Conservation (phyloP, 202 grass and related monocot species). For the Schoenoplectus tabernaemontani region DNA sequence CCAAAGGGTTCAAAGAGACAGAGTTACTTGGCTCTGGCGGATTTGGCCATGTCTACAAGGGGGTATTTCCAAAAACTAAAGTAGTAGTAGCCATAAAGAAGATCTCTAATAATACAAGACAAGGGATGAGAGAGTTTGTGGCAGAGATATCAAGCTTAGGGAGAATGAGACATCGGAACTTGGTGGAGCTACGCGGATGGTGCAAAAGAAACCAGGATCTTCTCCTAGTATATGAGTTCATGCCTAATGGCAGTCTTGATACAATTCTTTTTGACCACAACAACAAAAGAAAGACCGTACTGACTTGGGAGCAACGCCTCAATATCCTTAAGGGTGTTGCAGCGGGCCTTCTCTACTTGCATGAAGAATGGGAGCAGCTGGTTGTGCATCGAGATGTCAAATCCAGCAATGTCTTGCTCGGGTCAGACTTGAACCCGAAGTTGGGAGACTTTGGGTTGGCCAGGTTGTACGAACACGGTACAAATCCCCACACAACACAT, state of each 20-base stretch:
- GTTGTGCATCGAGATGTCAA: slow-evolving; percentile 56
- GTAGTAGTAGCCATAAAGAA: slow-evolving; percentile 52
- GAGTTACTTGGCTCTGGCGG: slow-evolving; percentile 38
- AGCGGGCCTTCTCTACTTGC: slow-evolving; percentile 46
- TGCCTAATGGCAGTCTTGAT: slow-evolving; percentile 60
- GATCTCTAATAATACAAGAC: slow-evolving; percentile 35
- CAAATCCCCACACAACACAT: slow-evolving; percentile 29
- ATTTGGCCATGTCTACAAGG: slow-evolving; percentile 48
- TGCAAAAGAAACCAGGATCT: slow-evolving; percentile 57
- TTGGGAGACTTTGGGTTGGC: slow-evolving; percentile 61
- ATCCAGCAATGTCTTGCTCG: slow-evolving; percentile 40
- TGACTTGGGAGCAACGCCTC: slow-evolving; percentile 36
- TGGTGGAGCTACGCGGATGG: slow-evolving; percentile 48
- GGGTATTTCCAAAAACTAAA: slow-evolving; percentile 22
- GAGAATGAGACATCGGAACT: slow-evolving; percentile 42
- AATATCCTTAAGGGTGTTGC: slow-evolving; percentile 47
- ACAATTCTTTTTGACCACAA: slow-evolving; percentile 22
- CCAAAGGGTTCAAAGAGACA: slow-evolving; percentile 41
- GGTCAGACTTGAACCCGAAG: slow-evolving; percentile 31
- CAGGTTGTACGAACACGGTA: slow-evolving; percentile 43
- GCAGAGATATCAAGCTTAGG: slow-evolving; percentile 52
- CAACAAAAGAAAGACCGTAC: background rate
- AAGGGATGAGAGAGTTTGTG: slow-evolving; percentile 60
- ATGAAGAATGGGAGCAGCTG: slow-evolving; percentile 67
- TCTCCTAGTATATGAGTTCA: slow-evolving; percentile 56